A percentile compares a stretch with the other conserved stretches of the same genome.
These are phyloP conservation scores for Salix suchowensis DNA, from an alignment of 345 rosid genomes.

Conservation along the genomic window DNA sequence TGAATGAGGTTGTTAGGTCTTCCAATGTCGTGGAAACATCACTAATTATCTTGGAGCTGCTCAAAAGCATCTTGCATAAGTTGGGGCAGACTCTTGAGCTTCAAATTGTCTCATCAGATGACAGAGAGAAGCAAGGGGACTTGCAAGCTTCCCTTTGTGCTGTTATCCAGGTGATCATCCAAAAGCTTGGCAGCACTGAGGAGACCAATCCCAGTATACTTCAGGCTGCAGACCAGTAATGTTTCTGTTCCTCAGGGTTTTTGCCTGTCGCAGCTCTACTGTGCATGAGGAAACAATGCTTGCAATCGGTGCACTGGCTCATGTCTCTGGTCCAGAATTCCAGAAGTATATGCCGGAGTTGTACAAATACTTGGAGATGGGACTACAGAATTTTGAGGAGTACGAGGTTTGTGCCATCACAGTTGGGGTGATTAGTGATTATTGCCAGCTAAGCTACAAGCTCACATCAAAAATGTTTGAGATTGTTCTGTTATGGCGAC, in stretches of 20 bases:
- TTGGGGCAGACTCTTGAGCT: slow-evolving; percentile 68
- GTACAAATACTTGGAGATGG: slow-evolving; percentile 77
- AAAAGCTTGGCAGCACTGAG: slow-evolving; percentile 67
- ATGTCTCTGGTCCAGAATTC: slow-evolving; percentile 78
- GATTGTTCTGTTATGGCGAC: no score
- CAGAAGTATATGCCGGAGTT: slow-evolving; percentile 73
- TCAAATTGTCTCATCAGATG: slow-evolving; percentile 66
- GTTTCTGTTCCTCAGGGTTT: slow-evolving; percentile 72
- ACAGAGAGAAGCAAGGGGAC: slow-evolving; percentile 88
- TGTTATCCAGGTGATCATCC: slow-evolving; percentile 88
- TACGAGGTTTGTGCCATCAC: slow-evolving; percentile 91
- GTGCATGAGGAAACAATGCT: slow-evolving; percentile 99
- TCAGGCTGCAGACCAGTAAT: slow-evolving; percentile 80
- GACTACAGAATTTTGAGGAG: slow-evolving; percentile 85
- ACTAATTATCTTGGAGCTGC: slow-evolving; percentile 59
- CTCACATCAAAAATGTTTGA: no score
- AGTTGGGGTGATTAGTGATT: slow-evolving; percentile 82
- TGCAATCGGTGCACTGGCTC: slow-evolving; percentile 93
- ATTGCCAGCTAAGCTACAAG: no score
- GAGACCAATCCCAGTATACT: slow-evolving; percentile 54
- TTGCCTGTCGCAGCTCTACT: slow-evolving; percentile 85
- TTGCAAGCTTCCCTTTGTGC: slow-evolving; percentile 90
- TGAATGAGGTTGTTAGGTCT: slow-evolving; percentile 88
- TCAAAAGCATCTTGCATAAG: slow-evolving; percentile 70
- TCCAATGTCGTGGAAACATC: slow-evolving; percentile 64